Evolutionary conservation across 768 basidiomycete genomes (phyloP), one percentile per base, ranked within the genome.

Genomic region (Kwoniella newhampshirensis): DNA sequence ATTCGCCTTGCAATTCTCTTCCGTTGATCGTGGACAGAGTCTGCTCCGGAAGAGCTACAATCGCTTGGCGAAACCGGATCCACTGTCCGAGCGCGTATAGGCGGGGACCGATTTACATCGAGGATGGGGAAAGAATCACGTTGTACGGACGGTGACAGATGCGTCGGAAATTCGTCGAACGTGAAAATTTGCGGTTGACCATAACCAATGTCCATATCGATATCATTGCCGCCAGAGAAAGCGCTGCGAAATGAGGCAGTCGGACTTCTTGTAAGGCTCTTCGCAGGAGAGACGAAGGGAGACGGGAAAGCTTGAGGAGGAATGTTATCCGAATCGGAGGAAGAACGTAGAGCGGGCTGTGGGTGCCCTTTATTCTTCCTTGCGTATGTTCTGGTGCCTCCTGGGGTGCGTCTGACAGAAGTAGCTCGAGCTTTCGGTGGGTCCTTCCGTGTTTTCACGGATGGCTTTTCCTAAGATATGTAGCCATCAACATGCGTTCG

Each of bases 1-100:
- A 87, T 81, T 15, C 78, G 49, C 20, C 64, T 32, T 26, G 69
- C 73, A 27, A 71, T 74, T 26, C 50, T 60, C 18, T 64, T 41
- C n/a, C 65, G 48, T 18, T 30, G 54, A 50, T 69, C 67, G 3
- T 45, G 51, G 13, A 28, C 25, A 17, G 40, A 30, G 17, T 44
- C 4, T n/a, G 47, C 21, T 32, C 21, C 28, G n/a, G 45, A 25
- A 2, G 58, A 58, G 41, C n/a, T 28, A 15, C 47, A 41, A 20
- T 57, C 51, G 37, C 36, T 51, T 32, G 40, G 40, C 13, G 49
- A 36, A 40, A 25, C 39, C 11, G 50, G 37, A 23, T 32, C 45
- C 17, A 42, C 6, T 17, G 17, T n/a, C 6, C 21, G 50, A 18
- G 37, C 28, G 3, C 44, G 56, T 27, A 12, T 20, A 26, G 51